These are phyloP conservation scores for Rhodotorula kratochvilovae DNA, from an alignment of 768 basidiomycete genomes.

Conservation along the genomic window DNA sequence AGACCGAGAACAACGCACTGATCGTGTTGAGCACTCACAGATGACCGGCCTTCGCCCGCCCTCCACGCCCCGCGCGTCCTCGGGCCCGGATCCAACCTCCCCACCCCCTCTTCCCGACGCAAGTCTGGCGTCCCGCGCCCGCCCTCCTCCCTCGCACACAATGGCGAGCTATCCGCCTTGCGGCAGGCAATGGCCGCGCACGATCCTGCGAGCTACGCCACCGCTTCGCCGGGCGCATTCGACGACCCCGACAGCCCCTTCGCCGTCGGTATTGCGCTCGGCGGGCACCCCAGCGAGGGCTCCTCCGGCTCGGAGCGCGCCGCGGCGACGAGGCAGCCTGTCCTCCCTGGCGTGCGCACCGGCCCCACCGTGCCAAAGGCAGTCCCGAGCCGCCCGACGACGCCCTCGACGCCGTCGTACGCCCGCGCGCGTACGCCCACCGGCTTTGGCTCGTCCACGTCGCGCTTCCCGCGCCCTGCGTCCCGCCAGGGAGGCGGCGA, in stretches of 20 bases:
- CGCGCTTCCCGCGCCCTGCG: neutral
- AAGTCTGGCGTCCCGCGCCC: conserved; percentile 5
- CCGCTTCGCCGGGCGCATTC: neutral
- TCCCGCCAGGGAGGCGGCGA: neutral
- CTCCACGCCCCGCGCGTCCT: conserved; percentile 30
- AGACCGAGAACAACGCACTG: neutral
- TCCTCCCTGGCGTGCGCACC: conserved; percentile 11
- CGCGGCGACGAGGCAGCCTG: neutral
- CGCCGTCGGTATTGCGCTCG: conserved; percentile 10
- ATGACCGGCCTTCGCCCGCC: conserved; percentile 26
- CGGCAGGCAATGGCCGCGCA: conserved; percentile 18
- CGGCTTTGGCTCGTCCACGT: conserved; percentile 25
- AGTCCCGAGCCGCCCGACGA: neutral
- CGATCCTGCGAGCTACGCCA: conserved; percentile 20
- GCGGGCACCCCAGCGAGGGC: neutral
- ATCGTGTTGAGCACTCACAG: neutral
- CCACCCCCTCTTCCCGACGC: conserved; percentile 19
- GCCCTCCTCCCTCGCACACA: neutral
- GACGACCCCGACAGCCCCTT: neutral
- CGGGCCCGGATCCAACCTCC: neutral
- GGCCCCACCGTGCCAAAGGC: neutral
- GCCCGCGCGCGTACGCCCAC: conserved; percentile 20
- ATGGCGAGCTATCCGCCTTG: conserved; percentile 13
- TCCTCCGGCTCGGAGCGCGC: neutral
- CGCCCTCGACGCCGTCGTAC: conserved; percentile 15